Percentiles rank a stretch among this genome's conserved stretches.
Conservation (phyloP, 179 eudicot species). For the Silene noctiflora region DNA sequence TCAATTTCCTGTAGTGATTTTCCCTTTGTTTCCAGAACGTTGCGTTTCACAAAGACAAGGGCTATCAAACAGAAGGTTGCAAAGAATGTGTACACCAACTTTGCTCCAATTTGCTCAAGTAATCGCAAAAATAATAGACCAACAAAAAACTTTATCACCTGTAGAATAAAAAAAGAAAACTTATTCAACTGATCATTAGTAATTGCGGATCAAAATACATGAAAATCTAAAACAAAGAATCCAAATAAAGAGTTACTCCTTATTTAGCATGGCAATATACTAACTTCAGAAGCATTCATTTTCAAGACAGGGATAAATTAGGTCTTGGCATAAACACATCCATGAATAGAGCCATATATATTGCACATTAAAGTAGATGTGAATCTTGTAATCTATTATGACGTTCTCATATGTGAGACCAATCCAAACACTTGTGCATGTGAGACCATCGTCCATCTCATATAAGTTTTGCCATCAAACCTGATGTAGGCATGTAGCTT, state of each 20-base stretch:
- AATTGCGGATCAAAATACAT: neutral
- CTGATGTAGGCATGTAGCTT: too few relatives aligned
- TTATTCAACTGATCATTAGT: conserved; percentile 9
- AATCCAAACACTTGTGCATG: too few relatives aligned
- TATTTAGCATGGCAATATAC: neutral
- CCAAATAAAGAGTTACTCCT: neutral
- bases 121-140: conserved; percentile 73
- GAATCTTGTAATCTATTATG: neutral
- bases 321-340: conserved; percentile 8
- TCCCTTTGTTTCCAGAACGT: conserved; percentile 90
- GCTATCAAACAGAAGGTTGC: conserved; percentile 73
- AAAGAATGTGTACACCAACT: conserved; percentile 61
- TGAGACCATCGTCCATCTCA: too few relatives aligned
- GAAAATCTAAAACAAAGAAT: neutral
- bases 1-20: conserved; percentile 89
- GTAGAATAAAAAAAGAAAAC: conserved; percentile 24
- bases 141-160: conserved; percentile 84
- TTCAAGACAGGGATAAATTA: neutral
- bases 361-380: neutral
- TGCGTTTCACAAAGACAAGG: conserved; percentile 59
- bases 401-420: neutral
- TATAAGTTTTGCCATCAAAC: too few relatives aligned
- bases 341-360: neutral
- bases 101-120: conserved; percentile 80
- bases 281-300: neutral